Percentiles rank a stretch among this genome's conserved stretches.
Conservation (phyloP, 164 flowering plant species). For the Hamamelis virginiana region DNA sequence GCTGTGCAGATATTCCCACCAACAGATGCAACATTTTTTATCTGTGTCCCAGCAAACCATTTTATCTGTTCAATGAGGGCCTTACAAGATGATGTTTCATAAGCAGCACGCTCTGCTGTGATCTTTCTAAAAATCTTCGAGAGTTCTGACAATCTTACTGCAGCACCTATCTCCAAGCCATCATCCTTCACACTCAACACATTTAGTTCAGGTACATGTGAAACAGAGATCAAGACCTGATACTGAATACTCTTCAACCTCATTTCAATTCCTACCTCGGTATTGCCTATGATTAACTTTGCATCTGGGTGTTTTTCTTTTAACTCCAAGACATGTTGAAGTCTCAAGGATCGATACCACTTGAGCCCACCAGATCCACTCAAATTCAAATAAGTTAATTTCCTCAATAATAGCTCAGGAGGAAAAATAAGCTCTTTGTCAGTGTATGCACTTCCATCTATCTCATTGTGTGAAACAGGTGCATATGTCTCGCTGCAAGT, state of each 20-base stretch:
- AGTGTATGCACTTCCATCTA: conserved; percentile 67
- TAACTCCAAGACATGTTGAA: conserved; percentile 65
- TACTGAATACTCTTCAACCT: conserved; percentile 79
- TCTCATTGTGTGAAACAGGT: conserved; percentile 64
- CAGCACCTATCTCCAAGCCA: conserved; percentile 90
- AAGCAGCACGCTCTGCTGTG: conserved; percentile 46
- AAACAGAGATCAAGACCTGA: conserved; percentile 59
- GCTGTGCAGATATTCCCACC: conserved; percentile 99
- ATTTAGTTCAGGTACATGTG: conserved; percentile 80
- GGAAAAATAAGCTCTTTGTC: conserved; percentile 94
- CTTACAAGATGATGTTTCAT: conserved; percentile 79
- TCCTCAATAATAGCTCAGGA: conserved; percentile 80
- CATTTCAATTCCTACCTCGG: conserved; percentile 96
- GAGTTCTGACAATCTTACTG: conserved; percentile 72
- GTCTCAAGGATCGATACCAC: conserved; percentile 78
- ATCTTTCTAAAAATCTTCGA: conserved; percentile 42
- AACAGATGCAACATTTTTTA: conserved; percentile 86
- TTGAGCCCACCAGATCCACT: conserved; percentile 75
- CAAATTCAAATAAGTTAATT: conserved; percentile 48
- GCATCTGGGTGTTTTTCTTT: conserved; percentile 76
- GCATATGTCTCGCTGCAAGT: conserved; percentile 19
- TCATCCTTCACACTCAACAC: conserved; percentile 54
- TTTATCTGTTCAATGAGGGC: conserved; percentile 85
- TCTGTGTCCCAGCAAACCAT: conserved; percentile 99
- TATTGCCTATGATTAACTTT: conserved; percentile 79